These are phyloP conservation scores for Mycena metata DNA, from an alignment of 768 basidiomycete genomes.

Conservation along the genomic window DNA sequence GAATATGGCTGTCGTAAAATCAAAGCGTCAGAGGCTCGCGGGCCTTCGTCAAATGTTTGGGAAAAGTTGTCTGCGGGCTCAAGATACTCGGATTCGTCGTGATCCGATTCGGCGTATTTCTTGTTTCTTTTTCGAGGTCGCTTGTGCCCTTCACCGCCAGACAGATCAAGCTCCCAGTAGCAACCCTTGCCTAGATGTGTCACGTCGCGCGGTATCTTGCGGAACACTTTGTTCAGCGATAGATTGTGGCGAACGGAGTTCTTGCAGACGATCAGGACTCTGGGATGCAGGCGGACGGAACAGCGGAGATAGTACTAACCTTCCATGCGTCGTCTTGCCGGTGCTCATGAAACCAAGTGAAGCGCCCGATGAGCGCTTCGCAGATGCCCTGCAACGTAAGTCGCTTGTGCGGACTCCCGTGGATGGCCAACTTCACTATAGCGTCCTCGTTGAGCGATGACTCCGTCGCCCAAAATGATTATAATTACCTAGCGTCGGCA, in stretches of 20 bases:
- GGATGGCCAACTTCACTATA: constrained; percentile 67
- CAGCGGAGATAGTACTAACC: constrained; percentile 54
- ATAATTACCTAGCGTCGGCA: constrained; percentile 67
- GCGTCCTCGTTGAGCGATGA: too few relatives aligned
- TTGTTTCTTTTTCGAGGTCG: constrained; percentile 46
- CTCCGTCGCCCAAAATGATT: too few relatives aligned
- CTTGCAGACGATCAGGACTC: constrained; percentile 2
- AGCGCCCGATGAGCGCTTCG: constrained; percentile 57
- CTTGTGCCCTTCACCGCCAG: constrained; percentile 63
- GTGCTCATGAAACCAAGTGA: constrained; percentile 59
- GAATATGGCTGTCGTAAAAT: constrained; percentile 18
- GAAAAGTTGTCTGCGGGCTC: constrained; percentile 6
- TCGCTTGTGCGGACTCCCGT: constrained; percentile 58
- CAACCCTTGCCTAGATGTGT: constrained; percentile 68
- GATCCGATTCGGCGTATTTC: constrained; percentile 8
- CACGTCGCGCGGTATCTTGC: constrained; percentile 60
- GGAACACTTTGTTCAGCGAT: constrained; percentile 55
- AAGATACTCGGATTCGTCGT: constrained; percentile 14
- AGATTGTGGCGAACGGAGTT: constrained; percentile 40
- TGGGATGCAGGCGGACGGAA: constrained; percentile 10
- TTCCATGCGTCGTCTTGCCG: constrained; percentile 63
- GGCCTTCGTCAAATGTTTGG: background rate
- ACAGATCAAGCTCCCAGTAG: constrained; percentile 63
- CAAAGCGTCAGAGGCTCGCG: background rate
- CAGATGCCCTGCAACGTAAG: constrained; percentile 69